These are phyloP conservation scores for Jatropha multifida DNA, from an alignment of 441 rosid genomes.

Conservation along the genomic window DNA sequence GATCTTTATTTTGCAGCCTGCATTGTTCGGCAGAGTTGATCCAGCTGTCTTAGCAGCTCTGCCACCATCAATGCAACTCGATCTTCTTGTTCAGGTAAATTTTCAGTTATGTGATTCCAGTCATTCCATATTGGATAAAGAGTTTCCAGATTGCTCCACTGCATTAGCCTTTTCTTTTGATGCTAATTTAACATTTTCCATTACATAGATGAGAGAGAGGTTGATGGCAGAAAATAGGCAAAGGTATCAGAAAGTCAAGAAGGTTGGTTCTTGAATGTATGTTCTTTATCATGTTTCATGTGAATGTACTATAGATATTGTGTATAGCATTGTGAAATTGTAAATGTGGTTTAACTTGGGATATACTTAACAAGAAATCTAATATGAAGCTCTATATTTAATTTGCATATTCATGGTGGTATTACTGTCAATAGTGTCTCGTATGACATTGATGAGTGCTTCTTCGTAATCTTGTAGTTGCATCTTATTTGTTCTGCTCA, in stretches of 20 bases:
- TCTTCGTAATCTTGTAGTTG: constrained; percentile 10
- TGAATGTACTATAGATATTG: neutral
- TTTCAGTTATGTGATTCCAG: constrained; percentile 11
- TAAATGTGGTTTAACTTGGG: neutral
- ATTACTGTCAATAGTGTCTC: neutral
- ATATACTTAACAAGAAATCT: neutral
- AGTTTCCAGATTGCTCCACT: constrained; percentile 23
- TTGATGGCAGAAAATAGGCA: constrained; percentile 98
- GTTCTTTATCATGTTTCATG: neutral
- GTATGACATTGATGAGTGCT: neutral
- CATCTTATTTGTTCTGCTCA: constrained; percentile 25
- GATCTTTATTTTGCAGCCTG: constrained; percentile 53
- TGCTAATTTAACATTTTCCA: constrained; percentile 17
- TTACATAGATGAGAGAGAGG: constrained; percentile 85
- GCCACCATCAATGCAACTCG: constrained; percentile 87
- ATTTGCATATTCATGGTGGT: neutral
- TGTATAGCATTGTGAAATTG: neutral
- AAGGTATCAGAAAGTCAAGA: constrained; percentile 92
- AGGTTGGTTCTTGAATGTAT: constrained; percentile 50
- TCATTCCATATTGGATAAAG: constrained; percentile 13
- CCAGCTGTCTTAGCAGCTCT: constrained; percentile 83
- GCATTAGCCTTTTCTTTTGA: constrained; percentile 14
- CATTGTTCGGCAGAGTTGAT: constrained; percentile 63
- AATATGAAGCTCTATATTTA: neutral
- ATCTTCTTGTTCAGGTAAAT: constrained; percentile 84